Base-by-base conservation (phyloP, 352 stramenopile genomes). In the Halophytophthora polymorphica region DNA sequence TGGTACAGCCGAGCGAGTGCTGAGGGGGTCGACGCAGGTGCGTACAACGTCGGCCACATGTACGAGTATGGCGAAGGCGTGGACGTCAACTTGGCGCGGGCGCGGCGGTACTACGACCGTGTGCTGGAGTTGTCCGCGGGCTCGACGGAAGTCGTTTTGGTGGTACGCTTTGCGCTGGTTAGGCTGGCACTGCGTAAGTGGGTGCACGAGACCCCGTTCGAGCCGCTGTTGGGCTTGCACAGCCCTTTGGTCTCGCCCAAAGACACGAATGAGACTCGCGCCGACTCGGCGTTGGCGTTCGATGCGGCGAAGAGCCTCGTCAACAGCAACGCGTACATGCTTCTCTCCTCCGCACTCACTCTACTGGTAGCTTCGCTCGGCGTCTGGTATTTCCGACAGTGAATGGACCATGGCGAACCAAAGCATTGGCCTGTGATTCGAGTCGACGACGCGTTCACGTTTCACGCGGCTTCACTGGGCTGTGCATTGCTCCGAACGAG, bases 41-140 rank as follows among this genome's bases (percentile, higher is more conserved):
- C 82, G 2, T 93, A 86, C 36, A 90, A 85, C 53, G 79, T 88
- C 14, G 82, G 79, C 3, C 66, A 81, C 50, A 89, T 93, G 66
- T 70, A 88, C 45, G 82, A 93, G 43, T 72, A 78, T 25, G 79
- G 79, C 6, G 55, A 83, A 19, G 71, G 74, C 13, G 61, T 90
- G 13, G 21, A 53, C 5, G 45, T 62, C 13, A 86, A 88, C 37
- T 47, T 79, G 12, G 60, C 73, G 2, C 66, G 82, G 28, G 79
- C 82, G 0, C 60, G 71, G 15, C 61, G 76, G 22, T 93, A 93
- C 59, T 93, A 90, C 57, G 23, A 61, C 15, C 71, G 76, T 4
- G 68, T 75, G 10, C 22, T 85, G 22, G 75, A 87, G 31, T 47
- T 93, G 3, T 71, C 74, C 4, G 45, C 62, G 4, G 57, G 19